Base-by-base conservation (phyloP, 768 basidiomycete genomes). In the Boletus tomentosulus region DNA sequence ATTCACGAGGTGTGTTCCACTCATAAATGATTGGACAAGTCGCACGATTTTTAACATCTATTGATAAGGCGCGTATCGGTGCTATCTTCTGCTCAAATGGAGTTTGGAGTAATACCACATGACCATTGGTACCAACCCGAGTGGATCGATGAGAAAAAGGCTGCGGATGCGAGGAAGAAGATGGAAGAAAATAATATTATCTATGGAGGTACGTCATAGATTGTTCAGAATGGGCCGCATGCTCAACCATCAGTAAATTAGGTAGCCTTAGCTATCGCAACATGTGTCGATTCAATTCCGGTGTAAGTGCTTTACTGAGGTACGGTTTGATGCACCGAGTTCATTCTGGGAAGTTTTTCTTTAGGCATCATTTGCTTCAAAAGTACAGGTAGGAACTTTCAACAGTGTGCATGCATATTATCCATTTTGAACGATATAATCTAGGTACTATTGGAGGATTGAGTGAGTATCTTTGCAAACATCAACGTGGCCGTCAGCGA, bases 201-300 rank as follows among this genome's bases (percentile, higher is more conserved):
- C 13, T 81, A 81, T 59, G 80, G 76, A 57, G 78, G 79, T 76
- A 48, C 46, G 69, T 72, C 39, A 25, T 56, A 25, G 12, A 22
- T 4, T 19, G 30, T 28, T 6, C 13, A 5, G 24, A 16, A 19
- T 16, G n/a, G 2, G 16, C 46, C 51, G 12, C 28, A 38, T 25
- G 25, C 34, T 6, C 13, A 34, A 19, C 30, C n/a, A 30, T 46
- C 2, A 6, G 27, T 9, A 35, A 5, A 46, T 4, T 24, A 63
- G 57, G 55, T 31, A 52, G 57, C 55, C 46, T 57, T 33, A 16
- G 72, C 3, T 87, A 89, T 58, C 77, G 85, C 16, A 85, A 87
- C 57, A 87, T 89, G 87, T 89, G 87, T 68, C 75, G 87, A 19
- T 89, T 80, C 72, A 85, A 87, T 63, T 86, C 84, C 2, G 85